Evolutionary conservation across 352 stramenopile species (phyloP), one percentile per base, ranked within the genome.

Genomic region (Pythium coloratum): DNA sequence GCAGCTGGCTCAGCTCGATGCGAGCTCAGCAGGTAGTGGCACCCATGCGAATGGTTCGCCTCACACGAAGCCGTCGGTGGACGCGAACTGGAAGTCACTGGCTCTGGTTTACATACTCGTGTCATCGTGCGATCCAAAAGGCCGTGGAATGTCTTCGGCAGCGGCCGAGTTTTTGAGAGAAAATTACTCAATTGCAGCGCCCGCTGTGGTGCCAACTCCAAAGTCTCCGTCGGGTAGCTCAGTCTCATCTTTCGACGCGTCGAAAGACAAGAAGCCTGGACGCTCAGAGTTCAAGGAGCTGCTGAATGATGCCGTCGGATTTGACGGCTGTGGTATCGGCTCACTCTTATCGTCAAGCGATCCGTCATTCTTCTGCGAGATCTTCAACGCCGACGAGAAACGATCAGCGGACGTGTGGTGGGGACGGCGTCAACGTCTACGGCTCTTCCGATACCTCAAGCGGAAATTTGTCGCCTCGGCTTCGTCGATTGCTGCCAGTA

Each of bases 111-210:
- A 90, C 63, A 67, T 91, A 33, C 60, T 94, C 2, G 70, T 92
- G 24, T 84, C 87, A 26, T 90, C 81, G 24, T 93, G 83, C 69
- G 84, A 95, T 66, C 84, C 85, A 18, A 90, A 88, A 49, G 85
- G 86, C 2, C 84, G 80, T 70, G 84, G 87, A 1, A 94, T 95
- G 84, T 89, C 81, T 40, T 59, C 83, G 16, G 76, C 81, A 33
- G 76, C 80, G 10, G 84, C 87, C 36, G 81, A 90, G 61, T 95
- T 95, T 67, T 69, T 95, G 5, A 85, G 88, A 32, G 82, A 91
- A 44, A 81, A 84, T 46, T 86, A 77, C 55, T 66, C 46, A 9
- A 6, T 54, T 69, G 14, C 14, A 32, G 42, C 26, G 13, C 14
- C 50, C 1, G 14, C 38, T 12, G 47, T 56, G 9, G 49, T n/a